Evolutionary conservation across 768 basidiomycete species (phyloP), one percentile per base, ranked within the genome.

Genomic region (Trichaptum fuscoviolaceum): DNA sequence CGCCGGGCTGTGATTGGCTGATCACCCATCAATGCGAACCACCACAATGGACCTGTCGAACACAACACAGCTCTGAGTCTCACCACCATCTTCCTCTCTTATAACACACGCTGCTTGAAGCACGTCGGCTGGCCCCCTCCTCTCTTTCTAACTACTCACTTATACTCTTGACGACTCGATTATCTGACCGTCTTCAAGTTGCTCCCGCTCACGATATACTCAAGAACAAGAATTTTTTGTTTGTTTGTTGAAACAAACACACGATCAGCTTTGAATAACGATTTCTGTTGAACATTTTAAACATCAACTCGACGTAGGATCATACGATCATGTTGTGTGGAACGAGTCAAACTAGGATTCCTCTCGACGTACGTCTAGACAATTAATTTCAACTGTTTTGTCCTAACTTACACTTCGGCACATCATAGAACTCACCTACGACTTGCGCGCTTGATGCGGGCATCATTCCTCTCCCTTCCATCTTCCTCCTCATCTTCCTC

Each of bases 361-460:
- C 42, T 20, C 42, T 52, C 42, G 42, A 52, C 42, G 42, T 52
- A 52, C 20, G 42, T 52, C 42, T 52, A 52, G 15, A 15, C 42
- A 52, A 15, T 52, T 12, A 52, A 15, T 52, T 3, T 52, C 42
- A 12, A 52, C 15, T 20, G 3, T 52, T 5, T 12, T 12, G 12
- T 12, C 20, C 42, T 52, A 52, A 52, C 20, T 12, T 12, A 52
- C 20, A 2, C 5, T 52, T 52, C 20, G 42, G 2, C 3, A 52
- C 10, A 52, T 52, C 42, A n/a, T 62, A 76, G 75, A 74, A 74
- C 0, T 72, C 75, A 12, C 75, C 75, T 15, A 74, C 75, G 18
- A 75, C 75, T n/a, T 75, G 76, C 66, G 63, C 69, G 12, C 70
- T 77, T 24, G 76, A 77, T 69, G 72, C 74, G 0, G 68, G 64